A percentile compares a stretch with the other conserved stretches of the same genome.
Conservation (phyloP, 352 stramenopile species). For the Poterioochromonas sp. region DNA sequence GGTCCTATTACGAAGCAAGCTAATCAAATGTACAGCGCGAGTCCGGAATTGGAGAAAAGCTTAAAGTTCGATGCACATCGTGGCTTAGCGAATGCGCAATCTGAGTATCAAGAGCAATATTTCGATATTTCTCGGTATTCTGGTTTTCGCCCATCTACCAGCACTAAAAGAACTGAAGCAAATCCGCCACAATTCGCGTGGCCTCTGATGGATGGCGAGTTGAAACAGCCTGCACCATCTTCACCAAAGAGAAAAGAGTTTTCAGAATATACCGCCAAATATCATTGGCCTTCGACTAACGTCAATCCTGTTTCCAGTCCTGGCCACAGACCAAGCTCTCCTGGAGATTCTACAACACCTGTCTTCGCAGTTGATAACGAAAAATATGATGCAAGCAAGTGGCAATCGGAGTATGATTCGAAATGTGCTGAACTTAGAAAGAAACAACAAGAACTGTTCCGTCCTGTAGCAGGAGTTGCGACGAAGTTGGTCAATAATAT, state of each 20-base stretch:
- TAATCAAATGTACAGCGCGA: too few relatives aligned
- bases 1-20: too few relatives aligned
- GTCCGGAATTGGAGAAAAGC: too few relatives aligned
- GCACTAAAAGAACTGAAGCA: too few relatives aligned
- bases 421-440: not conserved
- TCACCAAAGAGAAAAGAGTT: not conserved
- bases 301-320: too few relatives aligned
- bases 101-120: too few relatives aligned
- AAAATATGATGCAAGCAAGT: not conserved
- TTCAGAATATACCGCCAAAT: not conserved
- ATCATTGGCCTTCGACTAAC: slow-evolving; percentile 2
- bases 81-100: too few relatives aligned
- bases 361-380: not conserved
- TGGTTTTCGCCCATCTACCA: too few relatives aligned
- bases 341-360: not conserved
- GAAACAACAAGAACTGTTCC: not conserved
- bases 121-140: too few relatives aligned
- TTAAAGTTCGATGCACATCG: too few relatives aligned
- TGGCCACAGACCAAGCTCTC: too few relatives aligned
- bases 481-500: not conserved
- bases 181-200: not conserved
- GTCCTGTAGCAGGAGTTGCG: not conserved
- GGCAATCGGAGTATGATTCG: not conserved
- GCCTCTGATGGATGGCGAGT: not conserved
- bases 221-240: not conserved